These are phyloP conservation scores for Adansonia rubrostipa DNA, from an alignment of 441 rosid genomes.

Conservation along the genomic window DNA sequence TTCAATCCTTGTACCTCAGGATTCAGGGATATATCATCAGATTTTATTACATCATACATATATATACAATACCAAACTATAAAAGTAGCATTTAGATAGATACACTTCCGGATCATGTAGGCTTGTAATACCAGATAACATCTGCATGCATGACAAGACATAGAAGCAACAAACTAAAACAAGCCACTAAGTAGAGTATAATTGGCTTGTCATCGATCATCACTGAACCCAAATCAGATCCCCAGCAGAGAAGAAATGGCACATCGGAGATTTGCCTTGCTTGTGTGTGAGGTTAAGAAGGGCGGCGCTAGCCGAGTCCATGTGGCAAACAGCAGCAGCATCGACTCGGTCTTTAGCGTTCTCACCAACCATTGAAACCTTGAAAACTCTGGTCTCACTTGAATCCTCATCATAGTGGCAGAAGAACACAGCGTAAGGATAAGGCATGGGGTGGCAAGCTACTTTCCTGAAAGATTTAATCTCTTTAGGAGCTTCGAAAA, in stretches of 20 bases:
- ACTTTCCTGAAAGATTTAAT: constrained; percentile 44
- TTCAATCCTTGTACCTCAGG: background rate
- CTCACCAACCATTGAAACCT: constrained; percentile 50
- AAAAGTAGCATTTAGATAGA: background rate
- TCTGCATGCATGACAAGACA: constrained; percentile 1
- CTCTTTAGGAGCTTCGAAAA: constrained; percentile 47
- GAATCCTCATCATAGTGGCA: constrained; percentile 60
- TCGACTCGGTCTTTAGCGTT: constrained; percentile 46
- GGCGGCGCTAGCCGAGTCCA: constrained; percentile 71
- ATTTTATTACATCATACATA: background rate
- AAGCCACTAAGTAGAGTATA: background rate
- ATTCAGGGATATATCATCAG: background rate
- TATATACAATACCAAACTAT: background rate
- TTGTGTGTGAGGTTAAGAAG: constrained; percentile 54
- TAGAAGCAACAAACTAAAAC: background rate
- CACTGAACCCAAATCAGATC: constrained; percentile 57
- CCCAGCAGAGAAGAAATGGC: constrained; percentile 69
- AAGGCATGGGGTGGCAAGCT: constrained; percentile 78
- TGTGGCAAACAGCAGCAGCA: constrained; percentile 69
- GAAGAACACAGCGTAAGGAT: constrained; percentile 70
- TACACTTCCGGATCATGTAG: background rate
- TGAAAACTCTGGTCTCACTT: constrained; percentile 47
- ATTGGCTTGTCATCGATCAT: background rate
- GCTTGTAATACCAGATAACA: background rate
- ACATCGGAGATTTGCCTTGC: constrained; percentile 65